phyloP scores from a whole-genome alignment of 73 alveolate genomes.

The Tetrahymena elliotti region DNA sequence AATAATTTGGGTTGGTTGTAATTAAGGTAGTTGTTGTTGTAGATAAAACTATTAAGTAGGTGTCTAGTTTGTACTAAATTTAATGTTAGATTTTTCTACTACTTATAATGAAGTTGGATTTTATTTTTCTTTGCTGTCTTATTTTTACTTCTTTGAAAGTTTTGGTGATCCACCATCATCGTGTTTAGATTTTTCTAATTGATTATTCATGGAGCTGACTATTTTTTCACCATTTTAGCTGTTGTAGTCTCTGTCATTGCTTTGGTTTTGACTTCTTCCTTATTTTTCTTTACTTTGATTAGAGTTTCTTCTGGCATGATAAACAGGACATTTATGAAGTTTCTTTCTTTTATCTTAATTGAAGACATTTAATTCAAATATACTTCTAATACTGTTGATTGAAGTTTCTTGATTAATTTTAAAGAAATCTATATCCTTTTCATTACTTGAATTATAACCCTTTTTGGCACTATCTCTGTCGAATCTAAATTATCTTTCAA shows the following conservation, averaged over 20 bases:
- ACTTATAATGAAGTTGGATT: background rate
- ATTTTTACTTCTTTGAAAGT: background rate
- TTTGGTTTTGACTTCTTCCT: background rate
- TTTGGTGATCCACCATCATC: background rate
- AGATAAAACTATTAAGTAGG: background rate
- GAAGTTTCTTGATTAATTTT: background rate
- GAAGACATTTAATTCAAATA: background rate
- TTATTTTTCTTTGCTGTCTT: background rate
- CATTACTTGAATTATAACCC: background rate
- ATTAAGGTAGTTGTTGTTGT: background rate
- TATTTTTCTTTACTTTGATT: background rate
- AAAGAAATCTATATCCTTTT: background rate
- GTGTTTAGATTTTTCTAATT: background rate
- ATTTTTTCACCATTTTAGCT: background rate
- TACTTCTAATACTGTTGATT: background rate
- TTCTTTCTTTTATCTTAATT: background rate
- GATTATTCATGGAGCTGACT: background rate
- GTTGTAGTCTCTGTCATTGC: background rate
- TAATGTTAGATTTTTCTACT: background rate
- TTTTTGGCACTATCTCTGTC: background rate
- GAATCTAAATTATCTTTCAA: background rate
- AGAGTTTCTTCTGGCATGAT: background rate
- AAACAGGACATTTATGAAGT: background rate
- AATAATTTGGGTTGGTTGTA: background rate
- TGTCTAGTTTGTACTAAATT: background rate